A percentile compares a stretch with the other conserved stretches of the same genome.
These are phyloP conservation scores for Acanthamoeba triangularis DNA, from an alignment of 208 protist species.

Conservation along the genomic window DNA sequence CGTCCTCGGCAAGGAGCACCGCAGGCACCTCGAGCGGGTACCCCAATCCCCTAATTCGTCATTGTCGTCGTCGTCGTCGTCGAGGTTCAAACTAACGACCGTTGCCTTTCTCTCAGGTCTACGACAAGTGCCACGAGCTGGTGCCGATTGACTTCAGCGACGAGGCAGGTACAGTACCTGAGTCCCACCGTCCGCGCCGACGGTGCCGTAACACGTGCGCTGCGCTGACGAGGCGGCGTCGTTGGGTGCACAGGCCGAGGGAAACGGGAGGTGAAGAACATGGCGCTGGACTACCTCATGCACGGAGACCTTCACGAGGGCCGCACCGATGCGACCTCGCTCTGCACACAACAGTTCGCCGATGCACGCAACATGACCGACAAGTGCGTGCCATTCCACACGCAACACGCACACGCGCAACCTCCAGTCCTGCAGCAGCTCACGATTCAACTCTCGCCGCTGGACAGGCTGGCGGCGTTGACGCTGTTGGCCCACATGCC, in stretches of 20 bases:
- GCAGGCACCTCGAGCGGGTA: not conserved
- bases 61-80: not conserved
- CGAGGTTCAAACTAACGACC: not conserved
- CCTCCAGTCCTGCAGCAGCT: not conserved
- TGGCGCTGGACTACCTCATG: conserved; percentile 26
- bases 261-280: conserved; percentile 3
- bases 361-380: not conserved
- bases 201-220: no score
- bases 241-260: not conserved
- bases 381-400: not conserved
- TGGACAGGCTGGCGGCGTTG: not conserved
- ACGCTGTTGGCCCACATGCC: conserved; percentile 15
- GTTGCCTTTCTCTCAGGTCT: not conserved
- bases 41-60: not conserved
- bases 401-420: not conserved
- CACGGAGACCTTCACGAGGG: not conserved
- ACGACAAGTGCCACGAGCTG: not conserved
- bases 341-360: not conserved
- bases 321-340: not conserved
- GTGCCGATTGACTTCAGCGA: not conserved
- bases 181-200: not conserved
- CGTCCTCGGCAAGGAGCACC: not conserved
- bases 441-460: not conserved
- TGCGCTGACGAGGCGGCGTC: not conserved
- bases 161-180: not conserved